Evolutionary conservation across 176 grass and related monocot species (phyloP).

Genomic region (Otatea glauca): DNA sequence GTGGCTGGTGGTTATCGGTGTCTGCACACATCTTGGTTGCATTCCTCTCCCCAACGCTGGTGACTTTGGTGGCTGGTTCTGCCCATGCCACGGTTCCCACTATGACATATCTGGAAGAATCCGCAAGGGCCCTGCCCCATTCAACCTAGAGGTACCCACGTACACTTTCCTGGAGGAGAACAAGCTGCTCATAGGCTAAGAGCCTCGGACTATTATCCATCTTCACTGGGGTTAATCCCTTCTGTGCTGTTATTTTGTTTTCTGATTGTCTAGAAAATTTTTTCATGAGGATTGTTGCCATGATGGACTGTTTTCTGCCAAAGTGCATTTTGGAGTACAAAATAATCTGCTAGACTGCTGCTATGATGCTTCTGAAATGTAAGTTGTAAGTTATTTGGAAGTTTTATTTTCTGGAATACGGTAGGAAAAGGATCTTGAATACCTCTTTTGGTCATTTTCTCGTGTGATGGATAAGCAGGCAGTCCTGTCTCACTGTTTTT

Average conservation of each 20-base stretch:
- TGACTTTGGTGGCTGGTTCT: slow-evolving; percentile 92
- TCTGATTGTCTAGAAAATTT: slow-evolving; percentile 36
- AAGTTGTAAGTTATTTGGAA: slow-evolving; percentile 36
- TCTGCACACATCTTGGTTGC: slow-evolving; percentile 90
- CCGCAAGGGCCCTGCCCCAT: slow-evolving; percentile 87
- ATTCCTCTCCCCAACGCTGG: slow-evolving; percentile 86
- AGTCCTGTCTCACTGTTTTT: background rate
- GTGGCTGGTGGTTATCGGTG: slow-evolving; percentile 85
- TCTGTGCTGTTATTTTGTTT: slow-evolving; percentile 41
- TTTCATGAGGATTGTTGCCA: slow-evolving; percentile 25
- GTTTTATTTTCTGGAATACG: slow-evolving; percentile 32
- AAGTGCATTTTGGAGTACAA: slow-evolving; percentile 43
- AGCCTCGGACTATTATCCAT: background rate
- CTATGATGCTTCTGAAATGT: slow-evolving; percentile 45
- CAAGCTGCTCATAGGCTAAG: slow-evolving; percentile 81
- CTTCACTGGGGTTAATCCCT: slow-evolving; percentile 34
- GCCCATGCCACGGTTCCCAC: slow-evolving; percentile 90
- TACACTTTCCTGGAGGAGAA: slow-evolving; percentile 86
- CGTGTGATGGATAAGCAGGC: slow-evolving; percentile 19
- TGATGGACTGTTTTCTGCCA: slow-evolving; percentile 16
- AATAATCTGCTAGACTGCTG: slow-evolving; percentile 50
- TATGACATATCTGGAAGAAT: slow-evolving; percentile 86
- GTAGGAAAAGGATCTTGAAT: slow-evolving; percentile 14
- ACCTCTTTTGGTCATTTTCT: background rate
- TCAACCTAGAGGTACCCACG: slow-evolving; percentile 84